Evolutionary conservation across 805 yeast genomes (phyloP).

Genomic region (Saccharomycopsis amapae): DNA sequence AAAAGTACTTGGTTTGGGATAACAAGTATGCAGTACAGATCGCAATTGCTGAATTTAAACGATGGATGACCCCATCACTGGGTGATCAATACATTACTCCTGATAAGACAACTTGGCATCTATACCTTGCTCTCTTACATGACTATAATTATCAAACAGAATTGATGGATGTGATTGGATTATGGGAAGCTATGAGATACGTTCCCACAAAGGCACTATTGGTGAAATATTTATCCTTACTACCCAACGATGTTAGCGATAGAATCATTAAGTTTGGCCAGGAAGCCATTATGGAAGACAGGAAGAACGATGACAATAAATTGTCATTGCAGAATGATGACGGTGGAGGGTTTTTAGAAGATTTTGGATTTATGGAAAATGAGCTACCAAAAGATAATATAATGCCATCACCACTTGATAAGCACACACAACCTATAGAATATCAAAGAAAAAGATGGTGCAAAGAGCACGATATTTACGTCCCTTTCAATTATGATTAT

Average conservation of each 20-base stretch:
- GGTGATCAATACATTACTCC: constrained; percentile 30
- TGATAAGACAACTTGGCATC: constrained; percentile 39
- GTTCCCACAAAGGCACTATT: constrained; percentile 37
- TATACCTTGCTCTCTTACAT: constrained; percentile 45
- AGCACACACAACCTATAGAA: neutral
- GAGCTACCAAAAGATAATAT: too few relatives aligned
- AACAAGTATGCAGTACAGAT: constrained; percentile 49
- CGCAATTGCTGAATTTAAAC: constrained; percentile 50
- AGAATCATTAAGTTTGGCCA: constrained; percentile 1
- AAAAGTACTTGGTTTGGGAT: constrained; percentile 38
- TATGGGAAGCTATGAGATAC: constrained; percentile 46
- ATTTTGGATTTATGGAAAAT: too few relatives aligned
- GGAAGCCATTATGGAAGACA: neutral
- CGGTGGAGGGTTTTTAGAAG: too few relatives aligned
- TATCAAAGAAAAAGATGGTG: neutral
- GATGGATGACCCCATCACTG: constrained; percentile 24
- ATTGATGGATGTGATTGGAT: constrained; percentile 41
- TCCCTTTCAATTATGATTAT: constrained; percentile 10
- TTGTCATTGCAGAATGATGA: too few relatives aligned
- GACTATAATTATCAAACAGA: constrained; percentile 42
- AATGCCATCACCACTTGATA: neutral
- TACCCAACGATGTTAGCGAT: constrained; percentile 7
- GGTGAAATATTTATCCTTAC: constrained; percentile 17
- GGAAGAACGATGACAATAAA: neutral
- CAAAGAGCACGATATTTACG: neutral